Evolutionary conservation across 352 stramenopile genomes (phyloP).

Genomic region (Globisporangium camurandrum): DNA sequence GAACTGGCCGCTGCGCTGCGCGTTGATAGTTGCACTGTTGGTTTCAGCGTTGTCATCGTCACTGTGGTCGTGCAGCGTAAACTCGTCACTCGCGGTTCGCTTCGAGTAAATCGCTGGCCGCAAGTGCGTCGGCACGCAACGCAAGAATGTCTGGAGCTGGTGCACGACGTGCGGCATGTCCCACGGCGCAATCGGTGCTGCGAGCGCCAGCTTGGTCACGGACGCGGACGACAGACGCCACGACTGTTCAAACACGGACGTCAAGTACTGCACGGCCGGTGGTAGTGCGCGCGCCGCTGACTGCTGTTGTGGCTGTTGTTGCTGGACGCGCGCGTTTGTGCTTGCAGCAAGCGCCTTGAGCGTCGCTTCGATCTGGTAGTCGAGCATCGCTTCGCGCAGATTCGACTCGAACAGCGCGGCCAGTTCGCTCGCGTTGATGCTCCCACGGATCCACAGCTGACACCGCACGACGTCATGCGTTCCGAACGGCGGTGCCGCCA

Average conservation of each 20-base stretch:
- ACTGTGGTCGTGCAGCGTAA: slow-evolving; percentile 6
- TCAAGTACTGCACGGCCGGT: slow-evolving; percentile 23
- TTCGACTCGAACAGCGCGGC: slow-evolving; percentile 54
- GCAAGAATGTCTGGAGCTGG: slow-evolving; percentile 47
- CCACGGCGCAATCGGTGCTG: slow-evolving; percentile 45
- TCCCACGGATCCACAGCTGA: slow-evolving; percentile 70
- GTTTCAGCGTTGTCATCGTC: no score
- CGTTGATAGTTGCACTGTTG: no score
- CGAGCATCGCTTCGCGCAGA: slow-evolving; percentile 67
- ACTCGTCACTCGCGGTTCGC: slow-evolving; percentile 17
- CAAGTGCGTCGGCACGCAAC: slow-evolving; percentile 43
- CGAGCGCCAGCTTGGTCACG: slow-evolving; percentile 37
- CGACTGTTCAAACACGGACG: slow-evolving; percentile 46
- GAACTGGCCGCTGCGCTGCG: slow-evolving; percentile 3
- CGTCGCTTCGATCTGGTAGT: slow-evolving; percentile 68
- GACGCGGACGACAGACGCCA: slow-evolving; percentile 43
- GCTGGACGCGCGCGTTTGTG: neutral
- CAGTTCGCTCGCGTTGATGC: slow-evolving; percentile 46
- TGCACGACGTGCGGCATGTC: slow-evolving; percentile 46
- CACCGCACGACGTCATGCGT: slow-evolving; percentile 20
- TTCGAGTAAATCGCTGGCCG: slow-evolving; percentile 42
- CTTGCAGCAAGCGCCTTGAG: slow-evolving; percentile 18
- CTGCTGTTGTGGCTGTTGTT: neutral
- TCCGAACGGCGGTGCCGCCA: neutral
- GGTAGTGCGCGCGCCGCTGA: slow-evolving; percentile 8